Conservation (phyloP, 371 early-diverging fungal species). For the Lichtheimia hyalospora region DNA sequence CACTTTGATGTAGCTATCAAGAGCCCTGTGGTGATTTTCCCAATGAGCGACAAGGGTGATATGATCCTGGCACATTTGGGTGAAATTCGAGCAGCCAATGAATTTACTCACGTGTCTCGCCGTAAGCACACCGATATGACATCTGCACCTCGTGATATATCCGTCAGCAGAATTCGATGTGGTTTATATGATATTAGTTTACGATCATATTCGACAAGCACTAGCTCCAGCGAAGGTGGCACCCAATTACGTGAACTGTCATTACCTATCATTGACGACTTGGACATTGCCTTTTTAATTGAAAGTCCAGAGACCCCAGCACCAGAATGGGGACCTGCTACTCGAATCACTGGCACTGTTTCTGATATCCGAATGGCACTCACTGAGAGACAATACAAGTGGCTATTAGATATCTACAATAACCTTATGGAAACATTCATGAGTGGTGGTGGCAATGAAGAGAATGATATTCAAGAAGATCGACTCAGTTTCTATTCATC, state of each 20-base stretch:
- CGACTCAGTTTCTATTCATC: not conserved
- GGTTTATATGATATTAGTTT: conserved; percentile 72
- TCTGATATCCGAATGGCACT: conserved; percentile 79
- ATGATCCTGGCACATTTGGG: conserved; percentile 84
- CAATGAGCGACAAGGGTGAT: conserved; percentile 63
- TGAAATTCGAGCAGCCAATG: conserved; percentile 80
- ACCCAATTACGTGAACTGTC: conserved; percentile 26
- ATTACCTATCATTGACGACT: conserved; percentile 81
- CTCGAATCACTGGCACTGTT: conserved; percentile 65
- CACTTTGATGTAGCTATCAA: conserved; percentile 83
- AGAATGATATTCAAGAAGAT: not conserved
- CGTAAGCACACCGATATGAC: conserved; percentile 10
- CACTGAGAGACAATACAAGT: conserved; percentile 80
- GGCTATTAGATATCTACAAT: conserved; percentile 64
- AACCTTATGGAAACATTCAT: conserved; percentile 63
- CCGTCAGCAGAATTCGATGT: conserved; percentile 61
- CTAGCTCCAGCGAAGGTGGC: not conserved
- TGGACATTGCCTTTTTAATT: conserved; percentile 73
- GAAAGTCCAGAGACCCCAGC: conserved; percentile 29
- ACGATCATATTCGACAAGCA: conserved; percentile 53
- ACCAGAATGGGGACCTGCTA: conserved; percentile 35
- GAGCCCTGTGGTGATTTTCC: conserved; percentile 91
- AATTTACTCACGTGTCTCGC: conserved; percentile 48
- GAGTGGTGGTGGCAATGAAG: conserved; percentile 11
- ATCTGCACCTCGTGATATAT: conserved; percentile 25